Base-by-base conservation (phyloP, 768 basidiomycete species). In the Crucibulum laeve region DNA sequence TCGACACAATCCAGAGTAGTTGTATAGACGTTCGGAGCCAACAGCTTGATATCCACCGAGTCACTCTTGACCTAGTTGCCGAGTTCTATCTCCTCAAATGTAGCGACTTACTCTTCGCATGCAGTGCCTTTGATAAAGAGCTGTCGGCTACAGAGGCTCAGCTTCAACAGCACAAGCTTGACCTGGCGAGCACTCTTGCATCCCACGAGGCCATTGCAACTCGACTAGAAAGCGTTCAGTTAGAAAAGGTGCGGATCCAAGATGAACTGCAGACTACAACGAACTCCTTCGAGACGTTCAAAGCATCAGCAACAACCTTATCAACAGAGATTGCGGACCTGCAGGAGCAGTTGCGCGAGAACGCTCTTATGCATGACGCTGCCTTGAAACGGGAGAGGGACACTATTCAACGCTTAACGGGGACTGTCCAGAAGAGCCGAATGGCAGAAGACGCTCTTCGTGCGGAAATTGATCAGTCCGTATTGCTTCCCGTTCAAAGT, bases 381-480 rank as follows among this genome's bases (percentile, higher is more conserved):
- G 53, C 61, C 0, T 42, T 78, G 48, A 67, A 70, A 45, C 75
- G 69, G 45, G 78, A 80, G 40, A 69, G 64, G 30, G 69, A 79
- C 21, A 49, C 65, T 0, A 55, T 67, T 6, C 71, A 77, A 45
- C 68, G 75, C 18, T 59, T 87, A 26, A 70, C 73, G 0, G 58
- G 58, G 13, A 68, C 76, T 4, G 57, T 83, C 25, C 73, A 79
- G 48, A 76, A 77, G 62, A 70, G 64, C 47, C 74, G 79, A 50
- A 73, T 74, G 48, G 79, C 83, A 3, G 87, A 92, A 57, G 80
- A 81, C 24, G 76, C 73, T 3, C 68, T 93, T 42, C 71, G 77
- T 25, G 72, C 72, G 21, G 89, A 92, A 48, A 69, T 88, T 33
- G 77, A 82, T 25, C 68, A 71, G 91, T 90, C 51, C 43, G 82